phyloP scores from a whole-genome alignment of 2,329 filamentous ascomycete genomes.

The Hypomyces rosellus region DNA sequence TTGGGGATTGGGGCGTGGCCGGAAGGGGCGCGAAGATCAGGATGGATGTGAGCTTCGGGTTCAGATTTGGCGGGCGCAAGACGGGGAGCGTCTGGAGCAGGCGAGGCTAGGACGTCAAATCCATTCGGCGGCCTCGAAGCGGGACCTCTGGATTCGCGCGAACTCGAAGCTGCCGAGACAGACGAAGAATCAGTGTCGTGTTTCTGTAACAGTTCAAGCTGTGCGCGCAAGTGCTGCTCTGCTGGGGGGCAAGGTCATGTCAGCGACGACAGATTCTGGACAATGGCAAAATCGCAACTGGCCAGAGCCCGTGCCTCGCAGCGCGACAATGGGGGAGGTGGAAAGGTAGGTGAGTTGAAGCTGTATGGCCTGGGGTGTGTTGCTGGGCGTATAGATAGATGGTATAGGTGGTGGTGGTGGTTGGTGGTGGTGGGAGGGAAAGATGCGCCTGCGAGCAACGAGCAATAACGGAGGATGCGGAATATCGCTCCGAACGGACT shows the following conservation, averaged over 20 bases:
- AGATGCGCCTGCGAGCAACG: neutral
- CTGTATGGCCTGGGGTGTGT: neutral
- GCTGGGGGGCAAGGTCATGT: slow-evolving; percentile 10
- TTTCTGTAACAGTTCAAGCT: slow-evolving; percentile 38
- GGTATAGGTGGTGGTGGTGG: neutral
- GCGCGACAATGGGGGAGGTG: neutral
- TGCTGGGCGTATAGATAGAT: neutral
- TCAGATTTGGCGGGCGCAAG: slow-evolving; percentile 30
- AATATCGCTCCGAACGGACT: neutral
- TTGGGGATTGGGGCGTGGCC: slow-evolving; percentile 23
- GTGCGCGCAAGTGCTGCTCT: slow-evolving; percentile 39
- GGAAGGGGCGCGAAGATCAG: slow-evolving; percentile 36
- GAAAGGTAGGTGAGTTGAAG: neutral
- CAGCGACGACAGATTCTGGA: slow-evolving; percentile 1
- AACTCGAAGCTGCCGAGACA: slow-evolving; percentile 20
- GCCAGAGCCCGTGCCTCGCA: slow-evolving; percentile 1
- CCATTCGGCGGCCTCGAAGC: slow-evolving; percentile 36
- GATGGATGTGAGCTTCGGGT: slow-evolving; percentile 42
- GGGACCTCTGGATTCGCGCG: slow-evolving; percentile 25
- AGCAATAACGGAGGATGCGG: neutral
- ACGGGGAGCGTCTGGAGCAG: slow-evolving; percentile 29
- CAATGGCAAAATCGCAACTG: neutral
- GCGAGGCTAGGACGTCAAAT: slow-evolving; percentile 35
- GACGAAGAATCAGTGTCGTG: slow-evolving; percentile 31
- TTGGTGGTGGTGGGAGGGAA: neutral